phyloP scores from a whole-genome alignment of 495 filamentous ascomycete genomes.

The Massariosphaeria phaeospora region DNA sequence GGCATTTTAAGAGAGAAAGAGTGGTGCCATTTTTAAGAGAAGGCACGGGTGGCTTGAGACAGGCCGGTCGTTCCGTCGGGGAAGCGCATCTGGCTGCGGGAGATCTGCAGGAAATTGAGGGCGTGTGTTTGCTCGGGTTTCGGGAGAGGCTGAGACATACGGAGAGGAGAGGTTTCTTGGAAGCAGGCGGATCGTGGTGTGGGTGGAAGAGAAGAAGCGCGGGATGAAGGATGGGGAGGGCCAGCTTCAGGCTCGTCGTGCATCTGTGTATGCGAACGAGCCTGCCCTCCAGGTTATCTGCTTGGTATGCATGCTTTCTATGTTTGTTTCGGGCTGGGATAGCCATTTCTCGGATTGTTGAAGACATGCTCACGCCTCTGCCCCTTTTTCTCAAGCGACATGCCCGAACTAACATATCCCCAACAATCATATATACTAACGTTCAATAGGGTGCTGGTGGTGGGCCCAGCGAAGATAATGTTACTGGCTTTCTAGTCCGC shows the following conservation, averaged over 20 bases:
- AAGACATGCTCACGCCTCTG: background rate
- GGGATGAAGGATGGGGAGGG: slow-evolving; percentile 35
- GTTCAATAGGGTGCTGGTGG: slow-evolving; percentile 72
- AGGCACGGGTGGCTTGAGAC: slow-evolving; percentile 26
- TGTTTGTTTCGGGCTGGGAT: background rate
- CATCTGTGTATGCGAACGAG: slow-evolving; percentile 23
- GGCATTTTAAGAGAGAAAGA: too few species aligned
- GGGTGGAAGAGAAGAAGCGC: background rate
- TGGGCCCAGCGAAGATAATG: slow-evolving; percentile 81
- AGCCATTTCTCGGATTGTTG: too few species aligned
- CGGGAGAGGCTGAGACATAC: background rate
- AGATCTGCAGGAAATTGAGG: slow-evolving; percentile 7
- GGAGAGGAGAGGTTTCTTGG: background rate
- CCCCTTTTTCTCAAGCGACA: background rate
- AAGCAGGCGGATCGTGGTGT: background rate
- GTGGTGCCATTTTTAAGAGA: too few species aligned
- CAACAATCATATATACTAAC: slow-evolving; percentile 4
- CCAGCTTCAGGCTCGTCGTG: slow-evolving; percentile 11
- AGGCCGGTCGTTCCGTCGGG: background rate
- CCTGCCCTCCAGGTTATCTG: slow-evolving; percentile 37
- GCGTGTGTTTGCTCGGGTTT: background rate
- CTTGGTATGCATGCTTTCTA: slow-evolving; percentile 30
- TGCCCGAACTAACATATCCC: too few species aligned
- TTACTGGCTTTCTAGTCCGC: slow-evolving; percentile 83
- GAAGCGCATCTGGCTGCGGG: background rate